Base-by-base conservation (phyloP, 2,329 filamentous ascomycete genomes). In the Pseudopyrenochaeta lycopersici region DNA sequence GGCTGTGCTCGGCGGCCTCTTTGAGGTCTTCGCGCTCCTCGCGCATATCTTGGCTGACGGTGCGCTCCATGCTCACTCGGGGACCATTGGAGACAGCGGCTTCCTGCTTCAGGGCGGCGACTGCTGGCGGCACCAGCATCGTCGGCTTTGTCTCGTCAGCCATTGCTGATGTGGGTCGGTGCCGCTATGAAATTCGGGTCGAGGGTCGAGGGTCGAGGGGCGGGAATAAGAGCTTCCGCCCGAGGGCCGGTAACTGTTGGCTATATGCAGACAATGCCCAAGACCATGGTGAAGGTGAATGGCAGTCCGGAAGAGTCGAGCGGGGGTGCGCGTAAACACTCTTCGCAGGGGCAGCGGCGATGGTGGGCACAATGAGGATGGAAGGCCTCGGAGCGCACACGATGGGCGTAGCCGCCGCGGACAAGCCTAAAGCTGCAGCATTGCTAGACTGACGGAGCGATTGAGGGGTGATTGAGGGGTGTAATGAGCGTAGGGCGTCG, bases 11-110 rank as follows among this genome's bases (percentile, higher is more conserved):
- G 45, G 94, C 95, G 35, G 94, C 95, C 80, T 97, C 91, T 71
- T 93, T 92, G 64, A 99, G 84, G 74, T 98, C 94, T 73, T 97
- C 90, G 58, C 93, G 87, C 80, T 98, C 92, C 71, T 96, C 92
- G 66, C 91, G 89, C 68, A 98, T 97, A 74, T 97, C 89, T 77
- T 92, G 88, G 77, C 90, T 97, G 63, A 95, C 80, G 11, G 91
- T 81, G 54, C 87, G 79, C 66, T 83, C 80, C 83, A 87, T 85
- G 50, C 62, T 66, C n/a, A 69, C 60, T 41, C 72, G 72, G 11
- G 67, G 64, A 46, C 56, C 58, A 23, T 50, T 41, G 55, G 65
- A 38, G 47, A 57, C 53, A 29, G 67, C 68, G 12, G 76, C 77
- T 56, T 77, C 75, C 41, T 76, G 73, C 63, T 70, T 76, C 63